A percentile compares a stretch with the other conserved stretches of the same genome.
These are phyloP conservation scores for Phaffia rhodozyma DNA, from an alignment of 1,284 basidiomycete genomes.

Conservation along the genomic window DNA sequence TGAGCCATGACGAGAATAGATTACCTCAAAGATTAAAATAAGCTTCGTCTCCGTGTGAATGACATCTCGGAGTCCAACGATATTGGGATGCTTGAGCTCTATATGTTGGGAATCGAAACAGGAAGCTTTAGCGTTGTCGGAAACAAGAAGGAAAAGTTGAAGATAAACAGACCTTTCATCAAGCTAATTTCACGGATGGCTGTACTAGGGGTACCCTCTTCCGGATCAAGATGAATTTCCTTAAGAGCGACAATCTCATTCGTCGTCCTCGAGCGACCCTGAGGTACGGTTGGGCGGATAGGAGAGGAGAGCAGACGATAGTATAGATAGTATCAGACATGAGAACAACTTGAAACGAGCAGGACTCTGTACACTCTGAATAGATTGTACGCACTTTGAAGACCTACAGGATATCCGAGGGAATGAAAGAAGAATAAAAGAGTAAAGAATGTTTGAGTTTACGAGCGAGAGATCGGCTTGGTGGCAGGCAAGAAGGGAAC, in stretches of 20 bases:
- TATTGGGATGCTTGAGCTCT: conserved; percentile 89
- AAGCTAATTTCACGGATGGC: conserved; percentile 96
- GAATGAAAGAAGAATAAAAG: background rate
- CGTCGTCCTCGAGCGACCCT: conserved; percentile 56
- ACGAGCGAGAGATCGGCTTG: background rate
- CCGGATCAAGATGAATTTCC: conserved; percentile 97
- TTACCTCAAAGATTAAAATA: conserved; percentile 83
- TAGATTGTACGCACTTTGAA: conserved; percentile 47
- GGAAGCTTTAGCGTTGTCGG: background rate
- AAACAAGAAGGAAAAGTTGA: background rate
- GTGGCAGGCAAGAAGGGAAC: background rate
- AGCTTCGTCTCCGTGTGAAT: conserved; percentile 97
- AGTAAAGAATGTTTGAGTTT: background rate
- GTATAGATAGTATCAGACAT: conserved; percentile 45
- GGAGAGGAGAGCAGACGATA: conserved; percentile 57
- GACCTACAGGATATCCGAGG: conserved; percentile 56
- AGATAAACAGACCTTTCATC: conserved; percentile 46
- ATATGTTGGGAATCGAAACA: background rate
- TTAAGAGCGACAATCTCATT: conserved; percentile 74
- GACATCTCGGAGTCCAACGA: conserved; percentile 92
- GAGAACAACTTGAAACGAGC: background rate
- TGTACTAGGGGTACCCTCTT: conserved; percentile 94
- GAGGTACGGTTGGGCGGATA: conserved; percentile 23
- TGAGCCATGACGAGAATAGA: background rate
- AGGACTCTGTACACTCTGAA: background rate